Evolutionary conservation across 2,329 filamentous ascomycete genomes (phyloP), one percentile per base, ranked within the genome.

Genomic region (Thelonectria discophora): DNA sequence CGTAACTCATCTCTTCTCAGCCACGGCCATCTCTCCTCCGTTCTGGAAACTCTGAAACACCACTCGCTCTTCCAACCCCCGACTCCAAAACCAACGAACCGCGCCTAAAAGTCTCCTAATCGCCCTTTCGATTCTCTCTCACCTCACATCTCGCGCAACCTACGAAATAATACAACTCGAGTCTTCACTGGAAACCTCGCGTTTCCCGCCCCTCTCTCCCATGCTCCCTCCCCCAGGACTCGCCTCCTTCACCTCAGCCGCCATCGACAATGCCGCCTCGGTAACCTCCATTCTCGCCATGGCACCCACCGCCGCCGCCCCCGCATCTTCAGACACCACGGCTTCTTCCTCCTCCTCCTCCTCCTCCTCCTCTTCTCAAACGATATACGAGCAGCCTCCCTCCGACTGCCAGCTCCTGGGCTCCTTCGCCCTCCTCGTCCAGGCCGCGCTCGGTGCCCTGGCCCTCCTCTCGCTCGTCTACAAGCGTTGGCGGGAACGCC

Each of bases 401-500:
- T 92, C 90, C 69, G 92, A 97, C 79, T 99, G 95, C 77, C 86
- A 90, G 67, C 84, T 99, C 10, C 84, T 99, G 2, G 95, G 95
- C 1, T 87, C 94, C 4, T 99, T 98, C 75, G 94, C 95, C 12
- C 85, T 99, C 57, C 74, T 99, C 34, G 90, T 99, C 6, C 95
- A 99, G 80, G 90, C 87, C 45, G 92, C 93, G 1, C 86, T 99
- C 17, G 95, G 95, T 17, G 87, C 84, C 17, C 81, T 97, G 58
- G 95, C 95, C 9, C 80, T 98, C 54, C 81, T 94, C 56, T 92
- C 93, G 1, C 85, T 99, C 50, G 94, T 98, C 8, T 97, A 88
- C 81, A 99, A 99, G 82, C 86, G 95, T 69, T 97, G 91, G 88
- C 87, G 92, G 67, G 95, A 99, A 79, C 86, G 92, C 59, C 94